phyloP scores from a whole-genome alignment of 1,139 yeast genomes.

The Protomyces inouyei region DNA sequence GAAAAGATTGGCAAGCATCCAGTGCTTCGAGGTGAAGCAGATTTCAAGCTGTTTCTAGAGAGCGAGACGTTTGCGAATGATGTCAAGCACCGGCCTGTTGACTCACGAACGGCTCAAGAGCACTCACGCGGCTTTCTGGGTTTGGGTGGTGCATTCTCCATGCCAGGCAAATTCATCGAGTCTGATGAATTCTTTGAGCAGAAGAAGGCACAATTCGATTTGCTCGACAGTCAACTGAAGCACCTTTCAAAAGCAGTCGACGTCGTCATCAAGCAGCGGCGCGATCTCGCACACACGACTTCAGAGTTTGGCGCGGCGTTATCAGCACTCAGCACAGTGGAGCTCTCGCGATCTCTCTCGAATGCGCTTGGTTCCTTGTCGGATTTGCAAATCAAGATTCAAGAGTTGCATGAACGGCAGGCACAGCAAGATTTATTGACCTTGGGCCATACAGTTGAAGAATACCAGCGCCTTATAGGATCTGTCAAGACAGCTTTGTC shows the following conservation, averaged over 20 bases:
- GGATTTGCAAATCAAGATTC: slow-evolving; percentile 63
- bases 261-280: slow-evolving; percentile 65
- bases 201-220: slow-evolving; percentile 64
- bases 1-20: slow-evolving; percentile 57
- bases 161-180: slow-evolving; percentile 52
- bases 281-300: slow-evolving; percentile 55
- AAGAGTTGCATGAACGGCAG: slow-evolving; percentile 70
- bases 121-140: slow-evolving; percentile 49
- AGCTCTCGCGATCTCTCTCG: slow-evolving; percentile 64
- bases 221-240: slow-evolving; percentile 66
- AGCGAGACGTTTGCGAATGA: slow-evolving; percentile 65
- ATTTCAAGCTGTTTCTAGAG: slow-evolving; percentile 71
- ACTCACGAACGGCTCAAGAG: slow-evolving; percentile 19
- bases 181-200: slow-evolving; percentile 70
- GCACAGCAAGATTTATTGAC: slow-evolving; percentile 84
- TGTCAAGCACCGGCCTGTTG: slow-evolving; percentile 33
- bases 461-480: slow-evolving; percentile 70
- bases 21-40: slow-evolving; percentile 61
- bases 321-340: slow-evolving; percentile 62
- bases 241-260: slow-evolving; percentile 69
- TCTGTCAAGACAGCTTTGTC: slow-evolving; percentile 71
- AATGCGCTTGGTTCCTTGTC: slow-evolving; percentile 63
- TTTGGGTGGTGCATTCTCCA: slow-evolving; percentile 34
- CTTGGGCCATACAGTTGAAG: slow-evolving; percentile 81
- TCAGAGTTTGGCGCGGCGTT: slow-evolving; percentile 58